Evolutionary conservation across 805 yeast genomes (phyloP).

Genomic region (Geotrichum ghanense): DNA sequence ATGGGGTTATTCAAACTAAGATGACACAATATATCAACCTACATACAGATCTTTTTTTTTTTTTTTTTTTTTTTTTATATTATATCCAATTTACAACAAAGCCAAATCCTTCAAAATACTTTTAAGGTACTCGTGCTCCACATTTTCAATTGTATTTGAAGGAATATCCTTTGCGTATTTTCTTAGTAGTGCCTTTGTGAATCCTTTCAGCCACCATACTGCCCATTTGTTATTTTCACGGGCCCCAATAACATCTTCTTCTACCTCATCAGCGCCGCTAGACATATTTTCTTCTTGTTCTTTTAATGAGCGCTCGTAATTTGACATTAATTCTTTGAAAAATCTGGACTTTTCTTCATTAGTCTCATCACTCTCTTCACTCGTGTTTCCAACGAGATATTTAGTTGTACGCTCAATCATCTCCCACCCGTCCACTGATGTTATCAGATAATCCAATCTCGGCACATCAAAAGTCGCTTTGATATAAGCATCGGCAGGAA

Average conservation of each 20-base stretch:
- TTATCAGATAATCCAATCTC: not conserved
- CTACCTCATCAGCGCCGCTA: not conserved
- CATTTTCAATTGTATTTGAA: not conserved
- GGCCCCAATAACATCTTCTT: conserved; percentile 4
- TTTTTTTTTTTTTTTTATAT: no score
- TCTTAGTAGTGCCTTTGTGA: conserved; percentile 10
- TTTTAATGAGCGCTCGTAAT: conserved; percentile 4
- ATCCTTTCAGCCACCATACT: conserved; percentile 14
- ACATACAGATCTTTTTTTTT: no score
- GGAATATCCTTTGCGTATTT: not conserved
- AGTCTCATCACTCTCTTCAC: not conserved
- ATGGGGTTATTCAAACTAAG: no score
- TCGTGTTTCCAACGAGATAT: conserved; percentile 1
- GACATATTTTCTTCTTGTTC: not conserved
- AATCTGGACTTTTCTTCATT: not conserved
- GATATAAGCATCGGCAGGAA: conserved; percentile 33
- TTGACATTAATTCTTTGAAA: conserved; percentile 1
- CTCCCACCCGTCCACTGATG: not conserved
- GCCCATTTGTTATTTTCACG: conserved; percentile 6
- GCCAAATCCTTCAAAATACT: not conserved
- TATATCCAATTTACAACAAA: not conserved
- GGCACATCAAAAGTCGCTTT: conserved; percentile 12
- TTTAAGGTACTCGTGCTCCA: not conserved
- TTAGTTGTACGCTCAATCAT: not conserved
- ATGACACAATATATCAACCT: no score